These are phyloP conservation scores for Coemansia sp. DNA, from an alignment of 371 early-diverging fungal genomes.

Conservation along the genomic window DNA sequence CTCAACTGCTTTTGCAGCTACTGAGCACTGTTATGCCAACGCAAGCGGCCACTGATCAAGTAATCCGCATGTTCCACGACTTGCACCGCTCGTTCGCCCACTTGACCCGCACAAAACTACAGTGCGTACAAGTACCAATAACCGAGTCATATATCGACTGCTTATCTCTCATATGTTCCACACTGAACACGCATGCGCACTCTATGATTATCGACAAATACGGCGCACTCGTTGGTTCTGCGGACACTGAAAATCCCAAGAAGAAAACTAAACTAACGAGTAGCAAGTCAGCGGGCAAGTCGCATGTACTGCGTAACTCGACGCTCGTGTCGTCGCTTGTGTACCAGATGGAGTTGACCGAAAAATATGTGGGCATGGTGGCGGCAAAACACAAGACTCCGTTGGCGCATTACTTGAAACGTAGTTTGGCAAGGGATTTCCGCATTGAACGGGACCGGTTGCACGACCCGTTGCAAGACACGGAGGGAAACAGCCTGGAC, in stretches of 20 bases:
- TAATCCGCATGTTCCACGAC: conserved; percentile 26
- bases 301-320: conserved; percentile 28
- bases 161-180: conserved; percentile 24
- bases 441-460: conserved; percentile 23
- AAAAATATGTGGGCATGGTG: conserved; percentile 46
- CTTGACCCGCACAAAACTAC: conserved; percentile 28
- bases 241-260: background rate
- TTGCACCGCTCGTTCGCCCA: conserved; percentile 22
- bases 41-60: conserved; percentile 18
- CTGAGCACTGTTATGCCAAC: conserved; percentile 10
- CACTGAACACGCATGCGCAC: conserved; percentile 27
- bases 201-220: conserved; percentile 21
- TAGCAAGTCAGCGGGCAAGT: background rate
- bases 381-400: conserved; percentile 37
- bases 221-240: background rate
- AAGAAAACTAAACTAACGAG: background rate
- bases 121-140: conserved; percentile 14
- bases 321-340: conserved; percentile 47
- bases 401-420: conserved; percentile 50
- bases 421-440: conserved; percentile 50
- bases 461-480: conserved; percentile 8
- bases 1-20: conserved; percentile 19
- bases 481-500: background rate
- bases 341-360: conserved; percentile 46
- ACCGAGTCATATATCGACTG: conserved; percentile 33